Base-by-base conservation (phyloP, 2,329 filamentous ascomycete species). In the Fusarium citri region DNA sequence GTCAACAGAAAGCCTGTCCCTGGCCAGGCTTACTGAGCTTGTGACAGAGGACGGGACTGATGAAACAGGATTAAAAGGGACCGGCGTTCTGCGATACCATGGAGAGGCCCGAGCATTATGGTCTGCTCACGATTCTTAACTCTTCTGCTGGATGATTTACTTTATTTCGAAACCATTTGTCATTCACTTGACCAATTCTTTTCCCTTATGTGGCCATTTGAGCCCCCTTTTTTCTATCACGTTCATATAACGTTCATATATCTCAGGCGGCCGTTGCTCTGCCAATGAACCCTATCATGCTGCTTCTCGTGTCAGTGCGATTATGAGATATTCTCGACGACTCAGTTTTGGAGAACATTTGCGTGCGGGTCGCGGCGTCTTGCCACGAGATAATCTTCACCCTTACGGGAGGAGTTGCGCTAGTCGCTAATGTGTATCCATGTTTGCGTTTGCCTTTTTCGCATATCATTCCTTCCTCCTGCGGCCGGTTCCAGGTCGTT, bases 1-100 rank as follows among this genome's bases (percentile, higher is more conserved):
- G 81, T 87, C 63, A 82, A 79, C 70, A 83, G 86, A 58, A 89
- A 89, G 76, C 86, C 87, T 26, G 83, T 89, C 42, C 85, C 86
- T 8, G 85, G 85, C 37, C 86, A 87, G 76, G 85, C 86, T 6
- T 84, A 83, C 64, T 59, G 59, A 66, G 53, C 55, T 59, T 53
- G 48, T 59, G 58, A 53, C 60, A 48, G 64, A 53, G 22, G 46
- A 61, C 59, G 46, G 68, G 58, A 71, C 58, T 56, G 59, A 72
- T 62, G 66, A 66, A 69, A 69, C 55, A 69, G 64, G 65, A 63
- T 70, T 69, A 74, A 72, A 69, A 68, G 68, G 68, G 72, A 66
- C 68, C 47, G 77, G 78, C 78, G 78, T 77, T 76, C 65, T 74
- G 64, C 71, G 71, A 73, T 68, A 69, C 64, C 69, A 72, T 68